A percentile compares a stretch with the other conserved stretches of the same genome.
Evolutionary conservation across 768 basidiomycete genomes (phyloP).

Genomic region (Hygrocybe punicea): DNA sequence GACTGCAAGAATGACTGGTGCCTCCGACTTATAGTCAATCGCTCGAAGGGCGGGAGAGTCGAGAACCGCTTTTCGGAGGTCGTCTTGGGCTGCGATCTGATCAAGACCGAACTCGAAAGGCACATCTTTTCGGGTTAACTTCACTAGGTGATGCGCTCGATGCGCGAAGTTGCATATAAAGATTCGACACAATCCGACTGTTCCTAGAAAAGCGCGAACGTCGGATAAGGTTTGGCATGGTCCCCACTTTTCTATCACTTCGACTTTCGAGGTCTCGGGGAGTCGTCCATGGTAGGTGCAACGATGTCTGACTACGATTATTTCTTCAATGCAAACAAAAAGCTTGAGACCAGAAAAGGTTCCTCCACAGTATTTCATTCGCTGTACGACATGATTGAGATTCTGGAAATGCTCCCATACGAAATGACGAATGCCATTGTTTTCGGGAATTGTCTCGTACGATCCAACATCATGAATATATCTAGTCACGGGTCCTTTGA

Average conservation of each 20-base stretch:
- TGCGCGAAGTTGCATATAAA: constrained; percentile 12
- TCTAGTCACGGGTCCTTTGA: constrained; percentile 29
- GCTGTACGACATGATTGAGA: no score
- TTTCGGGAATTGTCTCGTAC: constrained; percentile 36
- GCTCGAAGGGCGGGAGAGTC: no score
- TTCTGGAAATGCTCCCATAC: no score
- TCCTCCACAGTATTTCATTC: constrained; percentile 26
- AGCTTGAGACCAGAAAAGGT: constrained; percentile 40
- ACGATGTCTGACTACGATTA: constrained; percentile 35
- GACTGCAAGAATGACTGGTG: no score
- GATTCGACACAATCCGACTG: neutral
- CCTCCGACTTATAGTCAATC: no score
- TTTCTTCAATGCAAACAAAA: constrained; percentile 23
- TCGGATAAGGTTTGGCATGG: neutral
- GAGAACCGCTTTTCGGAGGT: no score
- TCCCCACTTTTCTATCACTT: constrained; percentile 25
- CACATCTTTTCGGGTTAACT: constrained; percentile 33
- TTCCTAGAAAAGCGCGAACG: no score
- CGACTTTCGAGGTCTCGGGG: constrained; percentile 17
- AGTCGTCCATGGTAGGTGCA: constrained; percentile 34
- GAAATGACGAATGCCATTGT: constrained; percentile 17
- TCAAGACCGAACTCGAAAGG: constrained; percentile 27
- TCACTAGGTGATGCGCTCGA: constrained; percentile 30
- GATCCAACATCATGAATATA: constrained; percentile 28
- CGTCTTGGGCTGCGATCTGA: no score